phyloP scores from a whole-genome alignment of 2,329 filamentous ascomycete species.

The Fusarium irregulare region DNA sequence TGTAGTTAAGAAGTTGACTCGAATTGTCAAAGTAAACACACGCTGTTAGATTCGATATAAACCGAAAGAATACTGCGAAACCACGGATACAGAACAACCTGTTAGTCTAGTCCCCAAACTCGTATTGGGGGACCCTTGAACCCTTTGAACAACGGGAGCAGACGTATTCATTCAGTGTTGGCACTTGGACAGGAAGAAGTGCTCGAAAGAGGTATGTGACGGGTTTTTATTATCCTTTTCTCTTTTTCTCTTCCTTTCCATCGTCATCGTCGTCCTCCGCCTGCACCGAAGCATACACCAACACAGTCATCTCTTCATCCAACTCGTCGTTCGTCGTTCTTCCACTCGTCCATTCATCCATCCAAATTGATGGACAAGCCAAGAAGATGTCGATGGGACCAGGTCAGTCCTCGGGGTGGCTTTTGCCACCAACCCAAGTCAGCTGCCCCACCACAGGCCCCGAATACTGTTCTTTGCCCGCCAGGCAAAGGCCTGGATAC shows the following conservation, averaged over 20 bases:
- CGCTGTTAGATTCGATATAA: constrained; percentile 13
- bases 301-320: not conserved
- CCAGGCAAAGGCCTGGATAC: constrained; percentile 26
- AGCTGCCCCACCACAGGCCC: constrained; percentile 49
- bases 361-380: constrained; percentile 6
- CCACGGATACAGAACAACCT: constrained; percentile 1
- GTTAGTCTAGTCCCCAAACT: constrained; percentile 35
- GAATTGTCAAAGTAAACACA: constrained; percentile 7
- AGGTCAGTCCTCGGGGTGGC: constrained; percentile 40
- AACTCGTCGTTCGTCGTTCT: not conserved
- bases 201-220: constrained; percentile 20
- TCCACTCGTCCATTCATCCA: not conserved
- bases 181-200: not conserved
- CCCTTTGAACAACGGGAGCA: constrained; percentile 32
- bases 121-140: constrained; percentile 34
- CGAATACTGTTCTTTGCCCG: constrained; percentile 31
- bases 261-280: not conserved
- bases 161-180: not conserved
- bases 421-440: constrained; percentile 50
- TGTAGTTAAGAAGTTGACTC: not conserved
- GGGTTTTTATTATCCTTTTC: constrained; percentile 19
- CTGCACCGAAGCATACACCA: not conserved
- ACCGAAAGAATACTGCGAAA: constrained; percentile 12
- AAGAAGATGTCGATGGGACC: constrained; percentile 20
- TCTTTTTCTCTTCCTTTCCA: not conserved